Percentiles rank a stretch among this genome's conserved stretches.
phyloP scores from a whole-genome alignment of 2,329 filamentous ascomycete species.

The Alternaria sp. region DNA sequence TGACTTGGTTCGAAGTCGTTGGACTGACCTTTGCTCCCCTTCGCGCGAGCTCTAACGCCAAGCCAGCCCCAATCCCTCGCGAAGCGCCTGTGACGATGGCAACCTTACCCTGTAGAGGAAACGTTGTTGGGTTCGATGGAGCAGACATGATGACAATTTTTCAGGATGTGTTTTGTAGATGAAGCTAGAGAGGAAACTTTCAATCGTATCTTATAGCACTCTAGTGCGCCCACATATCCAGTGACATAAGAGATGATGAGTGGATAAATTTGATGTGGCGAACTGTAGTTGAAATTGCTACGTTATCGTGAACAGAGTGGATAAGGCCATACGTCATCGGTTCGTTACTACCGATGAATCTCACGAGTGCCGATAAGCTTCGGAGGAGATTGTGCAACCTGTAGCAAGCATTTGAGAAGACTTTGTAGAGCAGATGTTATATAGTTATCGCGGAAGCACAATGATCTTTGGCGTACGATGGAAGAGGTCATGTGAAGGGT shows the following conservation, averaged over 20 bases:
- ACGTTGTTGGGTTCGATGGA: slow-evolving; percentile 3
- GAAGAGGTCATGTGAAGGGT: neutral
- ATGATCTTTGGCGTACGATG: neutral
- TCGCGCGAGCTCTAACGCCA: slow-evolving; percentile 57
- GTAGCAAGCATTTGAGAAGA: neutral
- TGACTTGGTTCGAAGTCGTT: neutral
- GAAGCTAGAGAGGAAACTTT: neutral
- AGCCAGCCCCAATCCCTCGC: slow-evolving; percentile 57
- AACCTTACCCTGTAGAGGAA: slow-evolving; percentile 42
- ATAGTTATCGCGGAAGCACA: neutral
- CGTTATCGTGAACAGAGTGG: neutral
- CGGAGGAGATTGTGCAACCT: neutral
- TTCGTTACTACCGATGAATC: slow-evolving; percentile 4
- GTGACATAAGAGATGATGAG: neutral
- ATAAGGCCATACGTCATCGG: slow-evolving; percentile 2
- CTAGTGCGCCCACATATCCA: neutral
- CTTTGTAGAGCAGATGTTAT: neutral
- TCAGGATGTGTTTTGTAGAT: neutral
- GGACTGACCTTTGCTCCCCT: slow-evolving; percentile 51
- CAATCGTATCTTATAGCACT: neutral
- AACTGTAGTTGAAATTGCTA: neutral
- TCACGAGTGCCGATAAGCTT: slow-evolving; percentile 10
- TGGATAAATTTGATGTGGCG: neutral
- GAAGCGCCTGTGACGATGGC: slow-evolving; percentile 60
- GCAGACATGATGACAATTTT: slow-evolving; percentile 17